Base-by-base conservation (phyloP, 2,329 filamentous ascomycete species). In the Cordyceps militaris region DNA sequence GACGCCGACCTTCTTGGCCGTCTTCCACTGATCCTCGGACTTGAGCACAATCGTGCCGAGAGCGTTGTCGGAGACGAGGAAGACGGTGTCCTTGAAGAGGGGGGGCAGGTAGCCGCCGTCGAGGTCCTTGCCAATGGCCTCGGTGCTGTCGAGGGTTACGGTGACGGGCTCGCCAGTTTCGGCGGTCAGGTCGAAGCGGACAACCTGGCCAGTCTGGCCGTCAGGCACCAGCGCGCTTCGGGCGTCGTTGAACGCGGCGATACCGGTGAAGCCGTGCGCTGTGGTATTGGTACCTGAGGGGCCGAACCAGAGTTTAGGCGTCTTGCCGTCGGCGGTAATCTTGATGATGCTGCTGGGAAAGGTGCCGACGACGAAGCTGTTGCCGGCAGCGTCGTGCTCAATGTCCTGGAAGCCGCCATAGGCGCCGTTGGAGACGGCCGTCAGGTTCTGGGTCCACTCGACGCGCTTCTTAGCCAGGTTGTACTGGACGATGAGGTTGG, bases 371-470 rank as follows among this genome's bases (percentile, higher is more conserved):
- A 71, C 69, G 51, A 70, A 76, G 0, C 69, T 66, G 63, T 72
- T 71, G 9, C 72, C 71, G 2, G 60, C 60, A 1, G 52, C 42
- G 49, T 74, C 73, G 52, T 70, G 67, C 38, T 70, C 72, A 3
- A 74, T 64, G 52, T 76, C 74, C 57, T 75, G 73, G 36, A 68
- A 73, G 6, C 71, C 74, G 24, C 71, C 68, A 59, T 71, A 74
- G 0, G 51, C 56, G 3, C 69, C 69, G 0, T 60, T 52, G 0
- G 66, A 67, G 0, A 69, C 51, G 0, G 63, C 60, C 0, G 69
- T 72, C 10, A 75, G 59, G 60, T 75, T 71, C 10, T 64, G 53
- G 16, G 57, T 61, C 71, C 70, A 75, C 8, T 71, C 60, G 1
- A 66, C 30, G 59, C 52, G 10, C 65, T 54, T 32, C 11, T 55